Percentiles rank a stretch among this genome's conserved stretches.
phyloP scores from a whole-genome alignment of 805 yeast species.

The Candida khao-thaluensis region DNA sequence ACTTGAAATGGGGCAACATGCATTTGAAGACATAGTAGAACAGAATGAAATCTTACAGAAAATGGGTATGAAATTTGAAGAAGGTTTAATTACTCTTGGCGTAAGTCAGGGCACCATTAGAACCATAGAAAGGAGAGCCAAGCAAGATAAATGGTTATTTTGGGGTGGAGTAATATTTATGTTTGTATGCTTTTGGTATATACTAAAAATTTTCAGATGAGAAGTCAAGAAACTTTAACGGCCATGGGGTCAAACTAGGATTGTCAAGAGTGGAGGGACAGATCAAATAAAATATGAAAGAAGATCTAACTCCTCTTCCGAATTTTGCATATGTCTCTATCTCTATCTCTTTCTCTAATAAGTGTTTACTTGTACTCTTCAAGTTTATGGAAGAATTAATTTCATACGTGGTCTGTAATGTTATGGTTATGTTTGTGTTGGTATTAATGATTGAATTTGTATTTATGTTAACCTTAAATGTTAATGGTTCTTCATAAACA shows the following conservation, averaged over 20 bases:
- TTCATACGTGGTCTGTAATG: too few species aligned
- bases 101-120: slow-evolving; percentile 83
- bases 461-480: too few species aligned
- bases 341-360: too few species aligned
- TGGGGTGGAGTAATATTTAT: slow-evolving; percentile 68
- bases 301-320: not conserved
- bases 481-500: too few species aligned
- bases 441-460: too few species aligned
- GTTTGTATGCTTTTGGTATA: slow-evolving; percentile 64
- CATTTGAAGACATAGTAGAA: slow-evolving; percentile 81
- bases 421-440: too few species aligned
- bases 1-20: slow-evolving; percentile 81
- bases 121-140: slow-evolving; percentile 74
- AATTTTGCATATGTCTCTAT: not conserved
- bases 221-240: not conserved
- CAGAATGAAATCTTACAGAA: slow-evolving; percentile 72
- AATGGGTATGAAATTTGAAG: slow-evolving; percentile 63
- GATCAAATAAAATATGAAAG: not conserved
- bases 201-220: slow-evolving; percentile 55
- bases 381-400: too few species aligned
- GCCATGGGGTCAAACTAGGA: too few species aligned
- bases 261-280: too few species aligned
- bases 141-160: slow-evolving; percentile 83
- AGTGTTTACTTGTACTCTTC: too few species aligned
- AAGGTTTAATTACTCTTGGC: slow-evolving; percentile 76